A percentile compares a stretch with the other conserved stretches of the same genome.
Conservation (phyloP, 1,284 basidiomycete species). For the Psilocybe mexicana region DNA sequence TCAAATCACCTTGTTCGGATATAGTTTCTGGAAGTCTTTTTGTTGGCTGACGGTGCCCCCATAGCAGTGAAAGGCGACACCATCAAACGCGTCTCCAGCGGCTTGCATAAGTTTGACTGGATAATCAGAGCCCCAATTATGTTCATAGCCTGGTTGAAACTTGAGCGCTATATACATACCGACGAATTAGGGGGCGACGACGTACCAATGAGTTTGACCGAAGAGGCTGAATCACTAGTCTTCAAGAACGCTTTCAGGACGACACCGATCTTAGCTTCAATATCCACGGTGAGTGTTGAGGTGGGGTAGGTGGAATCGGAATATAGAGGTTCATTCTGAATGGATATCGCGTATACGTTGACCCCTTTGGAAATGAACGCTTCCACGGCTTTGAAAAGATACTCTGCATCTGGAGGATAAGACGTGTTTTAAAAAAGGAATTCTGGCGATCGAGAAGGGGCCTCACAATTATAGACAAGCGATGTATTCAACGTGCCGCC, state of each 20-base stretch:
- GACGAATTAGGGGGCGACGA: background rate
- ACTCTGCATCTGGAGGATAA: constrained; percentile 41
- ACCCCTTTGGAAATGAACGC: constrained; percentile 47
- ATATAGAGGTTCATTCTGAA: constrained; percentile 52
- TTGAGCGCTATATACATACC: background rate
- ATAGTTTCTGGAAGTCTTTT: constrained; percentile 40
- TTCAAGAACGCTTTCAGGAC: constrained; percentile 43
- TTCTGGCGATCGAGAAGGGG: background rate
- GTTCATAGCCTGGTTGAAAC: background rate
- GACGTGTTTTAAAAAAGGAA: background rate
- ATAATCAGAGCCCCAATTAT: constrained; percentile 29
- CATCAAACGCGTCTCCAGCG: constrained; percentile 43
- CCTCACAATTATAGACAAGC: constrained; percentile 16
- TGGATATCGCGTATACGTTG: constrained; percentile 45
- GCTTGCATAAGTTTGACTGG: constrained; percentile 46
- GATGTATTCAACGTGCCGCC: constrained; percentile 41
- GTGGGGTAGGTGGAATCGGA: constrained; percentile 51
- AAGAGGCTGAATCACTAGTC: constrained; percentile 32
- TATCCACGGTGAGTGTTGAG: constrained; percentile 34
- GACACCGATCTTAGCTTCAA: constrained; percentile 45
- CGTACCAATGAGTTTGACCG: background rate
- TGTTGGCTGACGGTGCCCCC: constrained; percentile 42
- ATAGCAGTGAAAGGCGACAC: constrained; percentile 56
- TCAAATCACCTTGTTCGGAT: constrained; percentile 41
- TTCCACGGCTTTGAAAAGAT: constrained; percentile 51